Evolutionary conservation across 345 rosid species (phyloP).

Genomic region (Combretum micranthum): DNA sequence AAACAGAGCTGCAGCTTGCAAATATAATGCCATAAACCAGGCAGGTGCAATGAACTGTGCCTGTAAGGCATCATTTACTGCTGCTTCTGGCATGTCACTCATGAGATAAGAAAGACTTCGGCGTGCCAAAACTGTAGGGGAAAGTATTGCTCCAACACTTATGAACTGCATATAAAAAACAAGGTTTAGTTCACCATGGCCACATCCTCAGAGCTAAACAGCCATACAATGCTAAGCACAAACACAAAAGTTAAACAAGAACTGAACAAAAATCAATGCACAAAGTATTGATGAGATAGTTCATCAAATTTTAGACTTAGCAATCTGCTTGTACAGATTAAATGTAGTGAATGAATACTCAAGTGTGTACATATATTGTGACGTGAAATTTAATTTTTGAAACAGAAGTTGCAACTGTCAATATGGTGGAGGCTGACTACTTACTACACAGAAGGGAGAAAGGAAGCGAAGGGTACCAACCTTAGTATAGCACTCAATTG

Average conservation of each 20-base stretch:
- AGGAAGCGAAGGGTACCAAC: conserved; percentile 24
- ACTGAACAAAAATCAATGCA: too few species aligned
- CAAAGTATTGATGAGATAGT: too few species aligned
- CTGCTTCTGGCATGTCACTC: conserved; percentile 65
- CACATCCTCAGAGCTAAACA: too few species aligned
- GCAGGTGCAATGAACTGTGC: conserved; percentile 68
- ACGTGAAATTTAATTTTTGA: too few species aligned
- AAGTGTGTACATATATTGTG: too few species aligned
- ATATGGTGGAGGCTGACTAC: background rate
- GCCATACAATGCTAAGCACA: too few species aligned
- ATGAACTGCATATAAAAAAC: conserved; percentile 44
- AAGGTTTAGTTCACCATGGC: too few species aligned
- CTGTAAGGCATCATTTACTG: conserved; percentile 63
- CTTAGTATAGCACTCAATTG: conserved; percentile 64
- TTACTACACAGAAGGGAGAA: background rate
- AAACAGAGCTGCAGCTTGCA: conserved; percentile 64
- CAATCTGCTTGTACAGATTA: too few species aligned
- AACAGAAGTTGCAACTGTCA: background rate
- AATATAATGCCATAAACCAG: conserved; percentile 75
- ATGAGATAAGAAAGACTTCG: conserved; percentile 70
- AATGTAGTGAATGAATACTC: too few species aligned
- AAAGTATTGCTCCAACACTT: conserved; percentile 62
- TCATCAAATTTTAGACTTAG: too few species aligned
- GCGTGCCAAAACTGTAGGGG: conserved; percentile 66
- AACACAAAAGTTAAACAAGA: too few species aligned